Evolutionary conservation across 176 grass and related monocot species (phyloP), one percentile per base, ranked within the genome.

Genomic region (Eragrostis curvula): DNA sequence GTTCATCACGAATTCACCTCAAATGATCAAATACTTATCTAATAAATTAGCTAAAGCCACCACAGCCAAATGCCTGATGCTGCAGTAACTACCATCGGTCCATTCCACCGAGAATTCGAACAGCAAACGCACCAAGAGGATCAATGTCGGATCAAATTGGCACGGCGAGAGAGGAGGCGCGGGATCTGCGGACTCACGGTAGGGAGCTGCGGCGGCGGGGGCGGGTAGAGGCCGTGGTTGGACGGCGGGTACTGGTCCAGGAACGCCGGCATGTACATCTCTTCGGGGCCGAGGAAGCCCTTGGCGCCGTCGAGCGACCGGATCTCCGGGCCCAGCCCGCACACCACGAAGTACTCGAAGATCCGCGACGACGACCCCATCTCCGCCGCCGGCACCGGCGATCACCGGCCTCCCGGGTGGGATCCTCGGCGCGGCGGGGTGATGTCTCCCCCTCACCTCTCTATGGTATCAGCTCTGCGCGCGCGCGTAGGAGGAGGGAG

Each of bases 281-380:
- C 91, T 15, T 90, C 90, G 50, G 46, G 50, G 14, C 93, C 93
- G 25, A 90, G 89, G 87, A 86, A 99, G 20, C 93, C 96, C 85
- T 94, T 99, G 84, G 45, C 83, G 48, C 89, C 91, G 61, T 99
- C 92, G 72, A 99, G 77, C 8, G 93, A 66, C 73, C 79, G 89
- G 89, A 99, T 99, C 78, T 99, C 96, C 61, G 96, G 93, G 9
- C 96, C 96, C 84, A 99, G 81, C 30, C 96, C 96, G 81, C 96
- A 99, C 80, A 99, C 96, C 58, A 99, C 96, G 87, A 96, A 99
- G 78, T 99, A 99, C 80, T 99, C 96, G 85, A 99, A 96, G 80
- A 99, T 88, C 77, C 85, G 85, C 52, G 88, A 68, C 67, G 79
- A 39, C 18, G 79, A 58, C 52, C 79, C 60, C 88, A 86, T 86